Conservation (phyloP, 202 grass and related monocot species). For the Hordeum pubiflorum region DNA sequence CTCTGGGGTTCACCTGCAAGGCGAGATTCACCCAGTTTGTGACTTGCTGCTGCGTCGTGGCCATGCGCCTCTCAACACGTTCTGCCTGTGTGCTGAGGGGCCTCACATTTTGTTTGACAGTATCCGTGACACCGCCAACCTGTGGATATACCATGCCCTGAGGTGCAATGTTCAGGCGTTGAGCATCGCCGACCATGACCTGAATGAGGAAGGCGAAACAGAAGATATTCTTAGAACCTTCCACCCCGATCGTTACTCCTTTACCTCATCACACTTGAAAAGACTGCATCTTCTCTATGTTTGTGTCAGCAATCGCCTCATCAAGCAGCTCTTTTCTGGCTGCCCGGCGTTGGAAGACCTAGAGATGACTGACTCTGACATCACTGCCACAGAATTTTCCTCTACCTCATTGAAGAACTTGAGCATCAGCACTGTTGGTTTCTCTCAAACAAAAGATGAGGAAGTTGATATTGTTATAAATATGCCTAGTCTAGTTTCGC, state of each 20-base stretch:
- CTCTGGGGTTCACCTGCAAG: no score
- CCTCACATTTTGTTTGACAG: background rate
- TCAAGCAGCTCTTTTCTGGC: background rate
- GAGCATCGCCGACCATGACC: no score
- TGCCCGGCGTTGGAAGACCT: conserved; percentile 22
- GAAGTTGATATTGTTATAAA: background rate
- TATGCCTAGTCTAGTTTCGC: background rate
- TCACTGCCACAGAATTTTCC: background rate
- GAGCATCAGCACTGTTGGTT: no score
- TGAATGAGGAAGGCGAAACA: no score
- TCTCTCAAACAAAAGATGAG: no score
- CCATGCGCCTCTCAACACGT: background rate
- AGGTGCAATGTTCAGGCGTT: background rate
- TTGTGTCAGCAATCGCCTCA: background rate
- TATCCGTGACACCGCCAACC: background rate
- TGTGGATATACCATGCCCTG: background rate
- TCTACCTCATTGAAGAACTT: conserved; percentile 11
- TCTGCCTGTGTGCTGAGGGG: background rate
- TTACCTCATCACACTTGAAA: background rate
- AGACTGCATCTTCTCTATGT: background rate
- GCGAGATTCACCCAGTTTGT: no score
- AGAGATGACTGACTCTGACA: background rate
- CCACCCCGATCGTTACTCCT: background rate
- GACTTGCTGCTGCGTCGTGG: background rate
- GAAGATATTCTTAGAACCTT: no score